phyloP scores from a whole-genome alignment of 202 grass and related monocot genomes.

The Bolboschoenoplectus hybrid region DNA sequence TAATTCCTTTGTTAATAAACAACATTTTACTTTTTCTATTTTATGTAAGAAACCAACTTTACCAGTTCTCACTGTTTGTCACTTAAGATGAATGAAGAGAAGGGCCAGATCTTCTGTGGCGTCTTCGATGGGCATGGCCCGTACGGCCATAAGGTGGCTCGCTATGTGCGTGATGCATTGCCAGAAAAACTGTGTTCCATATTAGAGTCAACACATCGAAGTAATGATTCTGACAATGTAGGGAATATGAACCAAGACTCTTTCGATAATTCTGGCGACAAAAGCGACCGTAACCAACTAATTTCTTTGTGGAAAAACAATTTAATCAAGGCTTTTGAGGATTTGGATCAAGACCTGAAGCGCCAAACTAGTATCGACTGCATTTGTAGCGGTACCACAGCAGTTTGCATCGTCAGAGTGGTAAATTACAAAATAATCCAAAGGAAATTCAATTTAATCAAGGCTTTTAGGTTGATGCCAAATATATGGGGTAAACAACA shows the following conservation, averaged over 20 bases:
- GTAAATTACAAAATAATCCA: conserved; percentile 39
- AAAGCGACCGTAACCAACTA: conserved; percentile 29
- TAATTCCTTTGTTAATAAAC: no score
- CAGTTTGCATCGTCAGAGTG: conserved; percentile 60
- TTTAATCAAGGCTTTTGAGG: conserved; percentile 65
- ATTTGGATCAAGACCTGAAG: conserved; percentile 67
- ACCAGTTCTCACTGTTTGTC: conserved; percentile 11
- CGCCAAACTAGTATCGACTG: conserved; percentile 63
- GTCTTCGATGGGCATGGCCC: conserved; percentile 81
- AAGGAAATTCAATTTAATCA: neutral
- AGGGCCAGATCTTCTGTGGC: conserved; percentile 70
- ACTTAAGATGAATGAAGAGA: conserved; percentile 60
- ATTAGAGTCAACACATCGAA: conserved; percentile 27
- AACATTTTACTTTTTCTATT: neutral
- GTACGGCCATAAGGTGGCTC: conserved; percentile 65
- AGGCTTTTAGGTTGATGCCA: neutral
- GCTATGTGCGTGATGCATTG: conserved; percentile 58
- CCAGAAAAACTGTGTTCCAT: conserved; percentile 54
- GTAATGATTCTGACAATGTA: neutral
- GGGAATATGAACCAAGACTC: conserved; percentile 12
- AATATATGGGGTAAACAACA: neutral
- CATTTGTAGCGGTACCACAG: conserved; percentile 88
- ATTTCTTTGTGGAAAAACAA: conserved; percentile 55
- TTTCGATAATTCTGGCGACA: conserved; percentile 40
- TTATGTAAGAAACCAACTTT: neutral